Base-by-base conservation (phyloP, 306 rosid genomes). In the Sesbania bispinosa region DNA sequence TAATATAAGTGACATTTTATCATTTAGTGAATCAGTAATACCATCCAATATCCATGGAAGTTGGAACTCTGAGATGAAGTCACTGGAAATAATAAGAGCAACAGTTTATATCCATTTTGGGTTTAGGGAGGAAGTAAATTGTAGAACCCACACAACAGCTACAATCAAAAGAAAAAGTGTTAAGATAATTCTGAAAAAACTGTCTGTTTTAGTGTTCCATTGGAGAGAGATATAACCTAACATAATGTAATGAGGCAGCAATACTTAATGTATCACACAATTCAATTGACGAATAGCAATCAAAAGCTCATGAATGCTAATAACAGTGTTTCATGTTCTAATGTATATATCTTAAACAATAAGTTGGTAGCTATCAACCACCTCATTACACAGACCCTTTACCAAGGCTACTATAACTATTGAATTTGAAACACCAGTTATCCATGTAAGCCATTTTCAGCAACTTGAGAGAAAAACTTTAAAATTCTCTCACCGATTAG, bases 1-100 rank as follows among this genome's bases (percentile, higher is more conserved):
- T 61, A 61, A 48, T 14, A 29, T 77, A 27, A 67, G 67, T 67
- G 18, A 30, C 38, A 57, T 24, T 45, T 77, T 38, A 18, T 57
- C 35, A 26, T 58, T 64, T 8, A 26, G 52, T 23, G 46, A 65
- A 76, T 36, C 60, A 43, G 29, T 10, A 54, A 21, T 24, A 62
- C 2, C 1, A 71, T 58, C 18, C 21, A 27, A 36, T 18, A 38
- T 19, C 55, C 29, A 13, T 32, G n/a, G 62, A 55, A 33, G 2
- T 29, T 20, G 50, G 35, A 71, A 42, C 65, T 29, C 38, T 43
- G 21, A 38, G 38, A 51, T 27, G 39, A 16, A 33, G 47, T 53
- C 53, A 27, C 26, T 7, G 8, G 42, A 21, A 45, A 21, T 11
- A n/a, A n/a, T n/a, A n/a, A n/a, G n/a, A n/a, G n/a, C n/a, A n/a